Conservation (phyloP, 768 basidiomycete species). For the Tremella mesenterica region DNA sequence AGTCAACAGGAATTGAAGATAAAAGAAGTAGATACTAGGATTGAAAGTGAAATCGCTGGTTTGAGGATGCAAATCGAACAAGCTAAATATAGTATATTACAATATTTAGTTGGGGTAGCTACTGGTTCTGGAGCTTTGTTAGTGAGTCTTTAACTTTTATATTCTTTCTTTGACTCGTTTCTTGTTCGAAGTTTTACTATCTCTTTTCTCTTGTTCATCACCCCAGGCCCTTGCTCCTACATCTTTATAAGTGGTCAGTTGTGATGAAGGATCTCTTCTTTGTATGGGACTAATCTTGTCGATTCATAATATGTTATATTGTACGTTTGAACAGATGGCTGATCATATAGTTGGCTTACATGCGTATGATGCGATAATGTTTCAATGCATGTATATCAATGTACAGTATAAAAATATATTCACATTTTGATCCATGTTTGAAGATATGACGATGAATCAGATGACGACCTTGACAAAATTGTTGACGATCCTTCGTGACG, state of each 20-base stretch:
- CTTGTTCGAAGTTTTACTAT: too few relatives aligned
- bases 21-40: constrained; percentile 92
- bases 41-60: constrained; percentile 89
- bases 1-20: constrained; percentile 88
- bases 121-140: constrained; percentile 44
- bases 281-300: too few relatives aligned
- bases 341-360: constrained; percentile 27
- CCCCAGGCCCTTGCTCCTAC: too few relatives aligned
- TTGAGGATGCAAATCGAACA: constrained; percentile 55
- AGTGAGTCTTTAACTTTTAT: constrained; percentile 34
- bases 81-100: constrained; percentile 46
- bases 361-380: constrained; percentile 28
- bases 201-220: too few relatives aligned
- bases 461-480: not conserved
- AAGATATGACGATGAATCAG: not conserved
- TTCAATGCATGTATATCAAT: constrained; percentile 8
- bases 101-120: constrained; percentile 46
- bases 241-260: not conserved
- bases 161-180: not conserved
- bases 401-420: not conserved
- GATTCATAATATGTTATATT: not conserved
- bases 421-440: not conserved
- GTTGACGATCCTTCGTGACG: too few relatives aligned
- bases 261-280: not conserved
- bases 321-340: not conserved